Evolutionary conservation across 768 basidiomycete genomes (phyloP), one percentile per base, ranked within the genome.

Genomic region (Boletellus ananiceps): DNA sequence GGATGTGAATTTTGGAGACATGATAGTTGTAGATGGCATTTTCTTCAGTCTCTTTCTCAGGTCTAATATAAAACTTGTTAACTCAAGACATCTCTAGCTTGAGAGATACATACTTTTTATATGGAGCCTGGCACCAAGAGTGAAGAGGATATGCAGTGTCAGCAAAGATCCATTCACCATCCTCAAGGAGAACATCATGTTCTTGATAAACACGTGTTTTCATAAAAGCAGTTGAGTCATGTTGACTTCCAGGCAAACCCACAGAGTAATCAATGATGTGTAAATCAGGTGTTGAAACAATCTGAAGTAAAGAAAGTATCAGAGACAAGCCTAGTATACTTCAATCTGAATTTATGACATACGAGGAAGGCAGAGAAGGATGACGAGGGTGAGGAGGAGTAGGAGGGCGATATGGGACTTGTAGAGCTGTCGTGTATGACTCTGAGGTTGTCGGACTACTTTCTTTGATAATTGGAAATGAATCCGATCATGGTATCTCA

Each of bases 61-160:
- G 51, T 36, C 51, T 52, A 40, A n/a, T n/a, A n/a, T n/a, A n/a
- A n/a, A n/a, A n/a, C n/a, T n/a, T n/a, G n/a, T n/a, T n/a, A n/a
- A n/a, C n/a, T n/a, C n/a, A n/a, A n/a, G n/a, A n/a, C n/a, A n/a
- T n/a, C n/a, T n/a, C n/a, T n/a, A n/a, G n/a, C n/a, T n/a, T n/a
- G n/a, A n/a, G n/a, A n/a, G n/a, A n/a, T n/a, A n/a, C n/a, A n/a
- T 19, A 52, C 47, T 63, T 61, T 45, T 69, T 71, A 51, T 67
- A 67, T 8, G 67, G 66, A 0, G 68, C 56, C 19, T 63, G 44
- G 51, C 55, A 61, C 66, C 66, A 66, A 46, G 33, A 27, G 13
- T 65, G 56, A 13, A 69, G 37, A 7, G 70, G 66, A 61, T 74
- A 74, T 31, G 73, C 68, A 4, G 68, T 70, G 46, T 74, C 71